These are phyloP conservation scores for Pestalotiopsis sp. DNA, from an alignment of 2,329 filamentous ascomycete species.

Conservation along the genomic window DNA sequence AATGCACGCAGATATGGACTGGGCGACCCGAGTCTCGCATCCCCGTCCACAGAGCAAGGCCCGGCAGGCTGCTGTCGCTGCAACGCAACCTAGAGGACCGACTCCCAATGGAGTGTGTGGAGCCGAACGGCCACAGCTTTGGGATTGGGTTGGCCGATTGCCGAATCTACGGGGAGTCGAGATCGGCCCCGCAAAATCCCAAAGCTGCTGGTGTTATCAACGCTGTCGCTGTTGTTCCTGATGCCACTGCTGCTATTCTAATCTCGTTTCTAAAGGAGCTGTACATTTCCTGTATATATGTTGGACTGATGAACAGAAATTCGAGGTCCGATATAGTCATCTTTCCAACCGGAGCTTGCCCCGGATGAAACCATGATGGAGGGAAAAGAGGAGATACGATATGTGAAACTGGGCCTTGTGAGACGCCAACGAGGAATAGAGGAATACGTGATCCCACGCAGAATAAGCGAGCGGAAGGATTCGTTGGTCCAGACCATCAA, in stretches of 20 bases:
- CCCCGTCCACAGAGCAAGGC: conserved; percentile 2
- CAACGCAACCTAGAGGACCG: conserved; percentile 13
- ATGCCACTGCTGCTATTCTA: neutral
- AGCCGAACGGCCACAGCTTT: conserved; percentile 25
- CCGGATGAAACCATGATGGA: neutral
- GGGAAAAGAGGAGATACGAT: neutral
- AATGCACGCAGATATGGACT: neutral
- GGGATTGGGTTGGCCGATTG: conserved; percentile 23
- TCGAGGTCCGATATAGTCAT: neutral
- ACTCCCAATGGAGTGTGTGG: conserved; percentile 26
- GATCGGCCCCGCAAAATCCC: conserved; percentile 24
- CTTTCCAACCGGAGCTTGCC: neutral
- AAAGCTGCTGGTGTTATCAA: neutral
- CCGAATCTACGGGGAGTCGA: conserved; percentile 27
- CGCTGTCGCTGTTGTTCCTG: neutral
- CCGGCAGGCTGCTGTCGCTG: neutral
- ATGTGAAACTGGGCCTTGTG: neutral
- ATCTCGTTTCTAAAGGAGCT: neutral
- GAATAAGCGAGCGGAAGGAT: neutral
- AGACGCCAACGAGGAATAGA: neutral
- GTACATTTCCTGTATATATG: neutral
- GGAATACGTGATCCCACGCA: neutral
- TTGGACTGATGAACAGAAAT: neutral
- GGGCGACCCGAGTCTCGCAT: neutral
- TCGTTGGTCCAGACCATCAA: neutral